Percentiles rank a stretch among this genome's conserved stretches.
phyloP scores from a whole-genome alignment of 73 alveolate species.

The Urostyla sp. region DNA sequence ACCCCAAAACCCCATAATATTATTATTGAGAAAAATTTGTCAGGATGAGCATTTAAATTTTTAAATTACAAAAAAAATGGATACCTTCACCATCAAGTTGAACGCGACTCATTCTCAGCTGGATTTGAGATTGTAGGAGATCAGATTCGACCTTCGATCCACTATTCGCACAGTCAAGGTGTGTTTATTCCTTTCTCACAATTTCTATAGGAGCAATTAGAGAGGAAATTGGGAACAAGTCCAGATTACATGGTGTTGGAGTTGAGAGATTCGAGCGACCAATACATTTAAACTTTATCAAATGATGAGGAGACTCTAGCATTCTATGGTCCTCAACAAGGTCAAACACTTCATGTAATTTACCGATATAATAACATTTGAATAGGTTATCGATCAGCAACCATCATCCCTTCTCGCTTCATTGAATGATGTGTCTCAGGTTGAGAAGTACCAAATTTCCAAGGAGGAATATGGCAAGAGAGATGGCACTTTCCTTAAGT shows the following conservation, averaged over 20 bases:
- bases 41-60: constrained; percentile 34
- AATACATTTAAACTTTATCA: constrained; percentile 71
- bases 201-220: constrained; percentile 45
- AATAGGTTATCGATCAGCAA: constrained; percentile 74
- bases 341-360: constrained; percentile 84
- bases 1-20: no score
- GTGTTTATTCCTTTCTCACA: neutral
- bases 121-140: constrained; percentile 84
- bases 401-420: constrained; percentile 76
- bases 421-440: constrained; percentile 86
- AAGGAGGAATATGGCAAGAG: constrained; percentile 90
- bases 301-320: constrained; percentile 81
- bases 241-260: constrained; percentile 86
- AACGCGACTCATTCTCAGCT: constrained; percentile 90
- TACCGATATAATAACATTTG: neutral
- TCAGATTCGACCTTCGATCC: constrained; percentile 80
- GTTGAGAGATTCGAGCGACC: constrained; percentile 75
- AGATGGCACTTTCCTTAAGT: constrained; percentile 84
- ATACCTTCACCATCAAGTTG: constrained; percentile 73
- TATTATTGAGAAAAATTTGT: no score
- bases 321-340: constrained; percentile 83
- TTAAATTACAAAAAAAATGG: constrained; percentile 57
- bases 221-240: constrained; percentile 85
- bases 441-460: constrained; percentile 87
- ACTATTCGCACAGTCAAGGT: constrained; percentile 84